Base-by-base conservation (phyloP, 2,329 filamentous ascomycete genomes). In the Tolypocladium guangdongense region DNA sequence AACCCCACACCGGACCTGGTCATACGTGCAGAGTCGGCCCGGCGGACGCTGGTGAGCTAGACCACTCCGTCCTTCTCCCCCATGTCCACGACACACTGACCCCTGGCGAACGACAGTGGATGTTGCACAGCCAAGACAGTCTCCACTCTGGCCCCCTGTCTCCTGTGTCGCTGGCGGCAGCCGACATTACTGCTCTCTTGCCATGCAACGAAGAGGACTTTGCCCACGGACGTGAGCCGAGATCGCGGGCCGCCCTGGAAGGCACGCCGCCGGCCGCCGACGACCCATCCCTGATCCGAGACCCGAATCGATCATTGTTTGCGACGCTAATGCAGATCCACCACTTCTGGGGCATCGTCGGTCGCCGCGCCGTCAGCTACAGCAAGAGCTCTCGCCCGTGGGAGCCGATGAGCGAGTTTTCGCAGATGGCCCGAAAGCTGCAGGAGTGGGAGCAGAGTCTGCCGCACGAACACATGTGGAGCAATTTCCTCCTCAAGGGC, bases 101-200 rank as follows among this genome's bases (percentile, higher is more conserved):
- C 18, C 22, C 14, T 22, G 14, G 6, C 10, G 49, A 16, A 30
- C 18, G 10, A 24, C 51, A 80, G 76, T 82, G 78, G 78, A 81
- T 81, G 77, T 61, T 82, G 36, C 75, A 81, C 60, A 80, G 74
- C 57, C 78, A 82, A 59, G 78, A 82, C 56, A 80, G 78, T 57
- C 68, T 82, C 27, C 76, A 80, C 56, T 79, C 77, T 0, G 75
- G 77, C 0, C 75, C 76, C 3, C 66, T 69, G 33, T 77, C 76
- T 12, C 77, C 78, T 3, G 70, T 78, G 2, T 76, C 77, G 0
- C 67, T 82, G 4, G 71, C 72, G 6, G 74, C 76, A 4, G 70
- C 71, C 36, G 78, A 82, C 55, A 81, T 82, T 45, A 80, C 77
- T 0, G 68, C 78, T 2, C 67, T 81, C 24, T 70, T 82, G 1